Evolutionary conservation across 306 rosid species (phyloP), one percentile per base, ranked within the genome.

Genomic region (Quercus bicolor): DNA sequence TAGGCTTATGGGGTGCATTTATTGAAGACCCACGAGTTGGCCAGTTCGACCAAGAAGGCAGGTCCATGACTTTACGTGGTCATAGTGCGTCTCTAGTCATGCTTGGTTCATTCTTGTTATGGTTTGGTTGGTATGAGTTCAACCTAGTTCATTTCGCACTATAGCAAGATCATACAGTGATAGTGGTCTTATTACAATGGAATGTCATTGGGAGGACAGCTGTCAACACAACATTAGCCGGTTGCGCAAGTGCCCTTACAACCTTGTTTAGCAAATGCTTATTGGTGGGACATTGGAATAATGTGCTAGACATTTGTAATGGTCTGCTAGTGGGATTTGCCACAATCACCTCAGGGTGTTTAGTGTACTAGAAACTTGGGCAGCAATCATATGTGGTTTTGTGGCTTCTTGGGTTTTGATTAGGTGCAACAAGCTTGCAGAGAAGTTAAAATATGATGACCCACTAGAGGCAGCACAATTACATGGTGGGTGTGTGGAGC

Each of bases 381-480:
- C 94, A 0, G 91, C 94, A 0, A 90, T 93, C 21, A 53, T 89
- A 4, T 87, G 97, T 23, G 97, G 94, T 4, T 88, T 93, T 24
- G 83, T 91, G 23, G 90, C 90, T 0, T 77, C 98, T 1, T 91
- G 93, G 94, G 94, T 91, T 20, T 56, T 93, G 61, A 93, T 88
- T 2, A 88, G 87, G 54, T 84, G 75, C 56, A 93, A 93, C 76
- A 78, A 56, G 74, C 15, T 85, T 1, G 97, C 93, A 0, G 86
- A 59, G 40, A 86, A 24, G 72, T 2, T 83, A 1, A 78, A 83
- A 56, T 93, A 87, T 65, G 97, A 93, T 16, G 94, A 91, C 45
- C 98, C 98, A 0, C 53, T 93, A 2, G 98, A 93, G 80, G 97
- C 94, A 7, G 91, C 97, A 24, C 97, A 93, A 37, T 83, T 93